These are phyloP conservation scores for Penicillium longicatenatum DNA, from an alignment of 495 filamentous ascomycete genomes.

Conservation along the genomic window DNA sequence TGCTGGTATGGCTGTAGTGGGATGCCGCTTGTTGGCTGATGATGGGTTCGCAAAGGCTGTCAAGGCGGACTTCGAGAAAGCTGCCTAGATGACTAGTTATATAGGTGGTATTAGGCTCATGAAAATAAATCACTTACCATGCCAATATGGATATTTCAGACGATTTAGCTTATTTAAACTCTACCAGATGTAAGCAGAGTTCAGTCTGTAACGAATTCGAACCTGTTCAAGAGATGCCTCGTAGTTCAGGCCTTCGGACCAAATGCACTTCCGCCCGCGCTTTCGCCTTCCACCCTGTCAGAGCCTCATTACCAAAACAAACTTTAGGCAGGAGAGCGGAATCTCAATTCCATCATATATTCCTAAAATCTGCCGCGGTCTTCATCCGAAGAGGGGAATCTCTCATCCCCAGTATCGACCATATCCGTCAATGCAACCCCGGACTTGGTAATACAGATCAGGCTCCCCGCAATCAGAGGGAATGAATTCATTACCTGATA, in stretches of 20 bases:
- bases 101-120: neutral
- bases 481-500: neutral
- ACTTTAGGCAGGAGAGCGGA: neutral
- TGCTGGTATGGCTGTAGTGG: slow-evolving; percentile 59
- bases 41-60: slow-evolving; percentile 45
- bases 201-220: no score
- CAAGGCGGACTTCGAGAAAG: slow-evolving; percentile 36
- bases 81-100: neutral
- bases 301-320: neutral
- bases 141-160: no score
- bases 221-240: no score
- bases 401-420: neutral
- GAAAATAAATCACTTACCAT: neutral
- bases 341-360: neutral
- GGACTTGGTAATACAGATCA: neutral
- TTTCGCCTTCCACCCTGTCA: neutral
- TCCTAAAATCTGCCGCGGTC: neutral
- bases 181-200: no score
- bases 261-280: no score
- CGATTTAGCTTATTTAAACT: no score
- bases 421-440: neutral
- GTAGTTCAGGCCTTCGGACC: no score
- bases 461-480: neutral
- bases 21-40: slow-evolving; percentile 49
- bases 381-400: neutral